Conservation (phyloP, 192 early-diverging fungal genomes). For the Linnemannia exigua region DNA sequence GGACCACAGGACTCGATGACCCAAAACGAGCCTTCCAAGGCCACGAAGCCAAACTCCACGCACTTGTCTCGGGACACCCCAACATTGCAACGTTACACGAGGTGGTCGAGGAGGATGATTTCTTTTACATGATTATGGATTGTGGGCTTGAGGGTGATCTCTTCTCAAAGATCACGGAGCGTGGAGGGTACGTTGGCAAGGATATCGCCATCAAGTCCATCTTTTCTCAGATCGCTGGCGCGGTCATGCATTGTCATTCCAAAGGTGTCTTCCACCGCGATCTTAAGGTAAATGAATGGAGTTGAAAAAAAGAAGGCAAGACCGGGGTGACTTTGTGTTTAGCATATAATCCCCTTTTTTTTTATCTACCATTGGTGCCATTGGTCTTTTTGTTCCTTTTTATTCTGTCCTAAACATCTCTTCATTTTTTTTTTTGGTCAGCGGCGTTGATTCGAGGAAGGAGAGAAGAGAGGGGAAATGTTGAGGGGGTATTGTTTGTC, state of each 20-base stretch:
- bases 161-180: constrained; percentile 91
- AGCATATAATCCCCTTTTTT: background rate
- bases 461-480: too few relatives aligned
- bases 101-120: constrained; percentile 73
- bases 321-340: background rate
- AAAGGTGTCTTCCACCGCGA: constrained; percentile 82
- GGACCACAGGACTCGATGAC: constrained; percentile 64
- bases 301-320: too few relatives aligned
- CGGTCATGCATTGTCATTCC: constrained; percentile 80
- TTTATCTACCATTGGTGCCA: too few relatives aligned
- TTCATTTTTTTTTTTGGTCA: background rate
- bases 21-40: constrained; percentile 73
- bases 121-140: constrained; percentile 78
- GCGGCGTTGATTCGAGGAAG: background rate
- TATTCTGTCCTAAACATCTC: background rate
- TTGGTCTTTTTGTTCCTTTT: too few relatives aligned
- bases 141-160: constrained; percentile 92
- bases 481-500: too few relatives aligned
- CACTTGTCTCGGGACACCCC: constrained; percentile 74
- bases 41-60: constrained; percentile 75
- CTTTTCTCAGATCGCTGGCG: constrained; percentile 71
- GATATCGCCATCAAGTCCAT: constrained; percentile 79
- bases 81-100: constrained; percentile 79
- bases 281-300: constrained; percentile 63
- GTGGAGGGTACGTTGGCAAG: constrained; percentile 76